Evolutionary conservation across 2,329 filamentous ascomycete genomes (phyloP).

Genomic region (Bipolaris victoriae): DNA sequence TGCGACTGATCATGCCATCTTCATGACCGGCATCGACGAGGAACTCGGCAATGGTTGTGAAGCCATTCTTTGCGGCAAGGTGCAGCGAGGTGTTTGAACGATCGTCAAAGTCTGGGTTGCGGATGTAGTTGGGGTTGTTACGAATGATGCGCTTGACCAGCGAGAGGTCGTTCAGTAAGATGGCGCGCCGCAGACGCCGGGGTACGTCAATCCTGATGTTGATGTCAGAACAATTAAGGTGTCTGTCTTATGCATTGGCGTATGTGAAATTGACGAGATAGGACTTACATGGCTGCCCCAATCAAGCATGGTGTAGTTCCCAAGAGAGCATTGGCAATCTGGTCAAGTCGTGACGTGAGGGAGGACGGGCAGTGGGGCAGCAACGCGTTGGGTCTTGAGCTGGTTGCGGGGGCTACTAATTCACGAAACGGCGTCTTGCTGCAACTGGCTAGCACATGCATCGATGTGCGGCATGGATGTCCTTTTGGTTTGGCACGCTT

Average conservation of each 20-base stretch:
- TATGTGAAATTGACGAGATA: not conserved
- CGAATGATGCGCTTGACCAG: constrained; percentile 79
- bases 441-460: constrained; percentile 28
- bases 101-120: constrained; percentile 77
- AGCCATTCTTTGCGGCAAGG: constrained; percentile 75
- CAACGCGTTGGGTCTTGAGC: constrained; percentile 8
- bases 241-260: too few relatives aligned
- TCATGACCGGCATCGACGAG: constrained; percentile 80
- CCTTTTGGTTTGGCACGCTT: not conserved
- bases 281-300: constrained; percentile 32
- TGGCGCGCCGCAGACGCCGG: constrained; percentile 79
- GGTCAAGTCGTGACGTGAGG: constrained; percentile 14
- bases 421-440: constrained; percentile 37
- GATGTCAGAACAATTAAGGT: not conserved
- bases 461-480: constrained; percentile 25
- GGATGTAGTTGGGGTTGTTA: constrained; percentile 72
- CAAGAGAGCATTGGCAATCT: constrained; percentile 7
- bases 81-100: constrained; percentile 86
- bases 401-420: constrained; percentile 33
- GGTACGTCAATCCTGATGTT: constrained; percentile 73
- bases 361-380: constrained; percentile 15
- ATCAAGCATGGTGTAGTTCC: constrained; percentile 31
- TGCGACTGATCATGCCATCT: constrained; percentile 72
- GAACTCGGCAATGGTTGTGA: constrained; percentile 70
- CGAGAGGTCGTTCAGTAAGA: constrained; percentile 73